These are phyloP conservation scores for Stephania cephalantha DNA, from an alignment of 164 flowering plant genomes.

Conservation along the genomic window DNA sequence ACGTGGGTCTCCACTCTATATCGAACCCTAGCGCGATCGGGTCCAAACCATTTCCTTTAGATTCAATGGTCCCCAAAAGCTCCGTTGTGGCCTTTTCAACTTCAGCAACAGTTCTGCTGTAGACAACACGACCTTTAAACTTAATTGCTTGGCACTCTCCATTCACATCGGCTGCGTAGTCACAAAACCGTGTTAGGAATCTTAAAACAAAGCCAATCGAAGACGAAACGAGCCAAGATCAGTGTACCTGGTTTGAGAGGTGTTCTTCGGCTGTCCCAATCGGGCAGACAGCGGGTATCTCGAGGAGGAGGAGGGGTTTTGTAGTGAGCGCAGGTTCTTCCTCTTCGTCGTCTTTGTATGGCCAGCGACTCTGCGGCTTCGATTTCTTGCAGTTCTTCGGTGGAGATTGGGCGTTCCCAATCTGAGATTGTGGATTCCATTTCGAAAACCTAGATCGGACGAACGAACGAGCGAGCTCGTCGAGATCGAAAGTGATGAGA, in stretches of 20 bases:
- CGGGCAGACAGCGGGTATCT: neutral
- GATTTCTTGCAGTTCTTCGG: conserved; percentile 17
- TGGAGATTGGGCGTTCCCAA: conserved; percentile 15
- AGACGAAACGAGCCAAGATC: neutral
- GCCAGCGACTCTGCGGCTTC: conserved; percentile 11
- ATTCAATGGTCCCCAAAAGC: conserved; percentile 37
- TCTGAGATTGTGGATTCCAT: conserved; percentile 1
- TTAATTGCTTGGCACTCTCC: conserved; percentile 34
- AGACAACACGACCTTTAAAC: conserved; percentile 51
- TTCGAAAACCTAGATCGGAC: neutral
- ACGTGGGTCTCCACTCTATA: conserved; percentile 79
- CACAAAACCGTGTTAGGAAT: neutral
- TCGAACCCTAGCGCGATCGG: conserved; percentile 59
- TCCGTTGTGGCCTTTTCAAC: conserved; percentile 58
- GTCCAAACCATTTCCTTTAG: conserved; percentile 34
- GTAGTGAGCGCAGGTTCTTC: neutral
- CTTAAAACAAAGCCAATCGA: too few relatives aligned
- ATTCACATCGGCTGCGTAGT: conserved; percentile 25
- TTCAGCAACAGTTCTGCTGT: conserved; percentile 48
- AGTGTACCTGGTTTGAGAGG: neutral
- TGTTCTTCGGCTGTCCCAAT: neutral
- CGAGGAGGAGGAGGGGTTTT: neutral
- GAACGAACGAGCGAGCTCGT: neutral
- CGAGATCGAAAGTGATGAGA: neutral
- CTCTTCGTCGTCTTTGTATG: neutral